Conservation (phyloP, 805 yeast species). For the Torulaspora delbrueckii region DNA sequence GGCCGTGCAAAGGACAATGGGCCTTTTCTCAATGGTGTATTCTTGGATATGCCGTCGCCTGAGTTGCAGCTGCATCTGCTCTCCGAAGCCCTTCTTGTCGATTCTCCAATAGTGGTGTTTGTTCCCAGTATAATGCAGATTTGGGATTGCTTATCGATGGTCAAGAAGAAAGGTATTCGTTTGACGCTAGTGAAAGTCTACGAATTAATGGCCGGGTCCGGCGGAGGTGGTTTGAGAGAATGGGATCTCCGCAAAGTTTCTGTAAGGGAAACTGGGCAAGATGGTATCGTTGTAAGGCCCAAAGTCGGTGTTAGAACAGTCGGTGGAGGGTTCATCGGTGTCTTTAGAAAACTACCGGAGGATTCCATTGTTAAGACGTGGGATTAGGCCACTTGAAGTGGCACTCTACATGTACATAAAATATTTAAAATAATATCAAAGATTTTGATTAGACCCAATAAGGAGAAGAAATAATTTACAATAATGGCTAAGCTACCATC, state of each 20-base stretch:
- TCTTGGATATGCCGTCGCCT: constrained; percentile 46
- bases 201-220: constrained; percentile 42
- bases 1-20: constrained; percentile 19
- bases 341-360: constrained; percentile 36
- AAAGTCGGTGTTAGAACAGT: constrained; percentile 44
- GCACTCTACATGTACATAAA: constrained; percentile 8
- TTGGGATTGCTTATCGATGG: constrained; percentile 36
- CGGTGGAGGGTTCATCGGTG: constrained; percentile 49
- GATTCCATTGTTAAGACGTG: constrained; percentile 12
- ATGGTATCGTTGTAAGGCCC: constrained; percentile 46
- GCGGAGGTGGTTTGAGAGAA: constrained; percentile 47
- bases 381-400: constrained; percentile 6
- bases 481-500: neutral
- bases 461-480: constrained; percentile 8
- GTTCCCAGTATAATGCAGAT: constrained; percentile 49
- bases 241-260: constrained; percentile 45
- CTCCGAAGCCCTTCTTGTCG: constrained; percentile 36
- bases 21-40: constrained; percentile 41
- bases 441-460: constrained; percentile 3
- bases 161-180: constrained; percentile 33
- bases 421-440: neutral
- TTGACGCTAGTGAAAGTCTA: constrained; percentile 38
- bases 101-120: constrained; percentile 43
- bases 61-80: constrained; percentile 35
- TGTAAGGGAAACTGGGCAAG: constrained; percentile 39